These are phyloP conservation scores for Euphrasia arctica DNA, from an alignment of 305 asterid genomes.

Conservation along the genomic window DNA sequence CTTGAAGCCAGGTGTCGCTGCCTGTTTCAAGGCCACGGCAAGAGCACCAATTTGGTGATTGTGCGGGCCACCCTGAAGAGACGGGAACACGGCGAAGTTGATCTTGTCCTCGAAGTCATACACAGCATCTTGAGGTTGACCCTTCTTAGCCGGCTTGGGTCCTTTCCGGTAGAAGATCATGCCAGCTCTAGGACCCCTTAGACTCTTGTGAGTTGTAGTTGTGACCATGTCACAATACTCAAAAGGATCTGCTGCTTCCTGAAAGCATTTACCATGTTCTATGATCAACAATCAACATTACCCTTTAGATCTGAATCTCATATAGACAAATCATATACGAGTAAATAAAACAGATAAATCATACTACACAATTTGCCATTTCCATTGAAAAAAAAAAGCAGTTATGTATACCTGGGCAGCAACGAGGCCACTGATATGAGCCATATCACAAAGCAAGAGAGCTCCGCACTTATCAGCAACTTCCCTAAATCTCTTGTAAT, in stretches of 20 bases:
- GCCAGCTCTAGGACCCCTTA: constrained; percentile 97
- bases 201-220: constrained; percentile 93
- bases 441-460: constrained; percentile 92
- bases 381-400: too few species aligned
- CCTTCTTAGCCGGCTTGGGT: constrained; percentile 95
- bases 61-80: constrained; percentile 98
- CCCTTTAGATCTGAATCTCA: not conserved
- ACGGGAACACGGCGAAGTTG: constrained; percentile 95
- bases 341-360: constrained; percentile 4
- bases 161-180: constrained; percentile 98
- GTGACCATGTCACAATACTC: constrained; percentile 93
- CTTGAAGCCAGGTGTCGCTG: constrained; percentile 75
- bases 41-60: constrained; percentile 98
- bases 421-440: constrained; percentile 96
- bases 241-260: constrained; percentile 93
- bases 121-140: constrained; percentile 83
- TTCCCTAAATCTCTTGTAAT: constrained; percentile 67
- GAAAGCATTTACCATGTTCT: not conserved
- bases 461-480: constrained; percentile 86
- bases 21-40: constrained; percentile 95
- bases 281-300: not conserved
- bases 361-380: constrained; percentile 2
- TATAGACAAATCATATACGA: too few species aligned
- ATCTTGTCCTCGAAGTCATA: constrained; percentile 94
- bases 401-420: constrained; percentile 77